phyloP scores from a whole-genome alignment of 192 early-diverging fungal genomes.

The Rhizophagus prolifer region DNA sequence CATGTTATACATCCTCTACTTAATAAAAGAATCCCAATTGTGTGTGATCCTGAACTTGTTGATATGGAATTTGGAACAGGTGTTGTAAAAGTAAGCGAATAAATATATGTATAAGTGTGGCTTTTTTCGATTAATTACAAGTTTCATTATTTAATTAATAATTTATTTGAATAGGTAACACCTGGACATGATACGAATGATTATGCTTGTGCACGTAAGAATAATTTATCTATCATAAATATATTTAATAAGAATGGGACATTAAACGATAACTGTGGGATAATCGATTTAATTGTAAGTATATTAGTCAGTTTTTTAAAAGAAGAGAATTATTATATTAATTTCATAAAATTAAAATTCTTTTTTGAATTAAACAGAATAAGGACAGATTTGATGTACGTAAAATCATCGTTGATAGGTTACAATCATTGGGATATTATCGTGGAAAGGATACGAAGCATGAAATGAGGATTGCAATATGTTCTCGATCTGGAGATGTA shows the following conservation, averaged over 20 bases:
- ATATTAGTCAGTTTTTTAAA: not conserved
- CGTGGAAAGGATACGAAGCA: slow-evolving; percentile 74
- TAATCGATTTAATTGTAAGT: slow-evolving; percentile 48
- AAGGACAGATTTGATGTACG: slow-evolving; percentile 85
- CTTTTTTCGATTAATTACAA: not conserved
- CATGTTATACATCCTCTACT: slow-evolving; percentile 82
- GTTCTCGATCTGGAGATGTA: slow-evolving; percentile 86
- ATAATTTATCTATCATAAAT: slow-evolving; percentile 76
- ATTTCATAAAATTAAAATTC: no score
- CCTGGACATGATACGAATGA: slow-evolving; percentile 95
- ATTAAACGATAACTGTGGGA: slow-evolving; percentile 74
- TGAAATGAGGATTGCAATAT: slow-evolving; percentile 69
- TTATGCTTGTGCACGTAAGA: slow-evolving; percentile 81
- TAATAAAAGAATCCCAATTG: slow-evolving; percentile 75
- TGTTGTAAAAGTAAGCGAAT: slow-evolving; percentile 78
- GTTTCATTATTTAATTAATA: not conserved
- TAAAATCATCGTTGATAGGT: slow-evolving; percentile 59
- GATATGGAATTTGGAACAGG: slow-evolving; percentile 94
- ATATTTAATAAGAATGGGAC: slow-evolving; percentile 86
- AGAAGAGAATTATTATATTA: not conserved
- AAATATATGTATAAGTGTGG: no score
- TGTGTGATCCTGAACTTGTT: slow-evolving; percentile 79
- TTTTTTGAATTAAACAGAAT: slow-evolving; percentile 45
- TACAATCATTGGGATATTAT: slow-evolving; percentile 70
- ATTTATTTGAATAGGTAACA: slow-evolving; percentile 66